Evolutionary conservation across 441 rosid species (phyloP), one percentile per base, ranked within the genome.

Genomic region (Hypseocharis bilobata): DNA sequence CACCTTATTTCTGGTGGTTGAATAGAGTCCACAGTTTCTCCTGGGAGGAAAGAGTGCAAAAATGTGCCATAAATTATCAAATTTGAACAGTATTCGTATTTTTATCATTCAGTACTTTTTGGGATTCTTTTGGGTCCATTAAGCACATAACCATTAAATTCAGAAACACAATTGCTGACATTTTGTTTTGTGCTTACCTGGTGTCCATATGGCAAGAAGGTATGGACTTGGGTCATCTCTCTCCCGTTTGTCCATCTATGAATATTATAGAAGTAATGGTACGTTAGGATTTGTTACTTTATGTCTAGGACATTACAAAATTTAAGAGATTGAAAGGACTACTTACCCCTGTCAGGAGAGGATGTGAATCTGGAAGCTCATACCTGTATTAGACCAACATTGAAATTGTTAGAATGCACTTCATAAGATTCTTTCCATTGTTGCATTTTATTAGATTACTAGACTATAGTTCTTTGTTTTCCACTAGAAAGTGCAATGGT

Each of bases 201-300:
- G 98, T 65, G 90, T 81, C 98, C 99, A 94, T 74, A 91, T 85
- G 40, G 96, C 98, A 61, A 94, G 86, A 69, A 91, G 98, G 74
- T 89, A 94, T 57, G 96, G 94, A 71, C 94, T 84, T 60, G 92
- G 98, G 62, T 94, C 99, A 84, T 88, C 98, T 42, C 74, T 81
- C 72, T 89, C 98, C 76, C 96, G 79, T 72, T 62, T 83, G 45
- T 88, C 91, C 88, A 94, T 80, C 99, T 94, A 85, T 75, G 17
- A 14, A 55, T 55, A 26, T 55, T 55, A 55, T 55, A 55, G 19
- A 55, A 55, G 34, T 55, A 67, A 29, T 27, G 56, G 29, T 16
- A 54, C 34, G 63, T 75, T 68, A 67, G 10, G 40, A 66, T 57
- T 54, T 54, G 72, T 71, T 66, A 57, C 29, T 61, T 36, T 25